Evolutionary conservation across 2,329 filamentous ascomycete species (phyloP).

Genomic region (Akanthomyces uredinophilus): DNA sequence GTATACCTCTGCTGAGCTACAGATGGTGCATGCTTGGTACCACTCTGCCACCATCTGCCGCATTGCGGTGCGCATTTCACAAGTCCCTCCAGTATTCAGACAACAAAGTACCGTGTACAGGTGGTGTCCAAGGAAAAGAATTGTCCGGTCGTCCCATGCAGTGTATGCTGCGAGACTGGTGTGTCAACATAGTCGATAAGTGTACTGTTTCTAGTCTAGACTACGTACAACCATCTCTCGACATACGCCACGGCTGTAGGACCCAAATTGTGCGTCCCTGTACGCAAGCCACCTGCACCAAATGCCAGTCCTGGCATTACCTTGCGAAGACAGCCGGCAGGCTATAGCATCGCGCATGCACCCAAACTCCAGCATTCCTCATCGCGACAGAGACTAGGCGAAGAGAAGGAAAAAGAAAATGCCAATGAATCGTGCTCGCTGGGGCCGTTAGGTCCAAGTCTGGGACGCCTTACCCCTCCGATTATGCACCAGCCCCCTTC

Average conservation of each 20-base stretch:
- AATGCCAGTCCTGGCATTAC: not conserved
- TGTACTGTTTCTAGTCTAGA: slow-evolving; percentile 7
- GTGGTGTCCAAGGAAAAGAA: not conserved
- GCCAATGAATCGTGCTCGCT: no score
- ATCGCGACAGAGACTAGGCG: not conserved
- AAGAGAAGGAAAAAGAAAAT: not conserved
- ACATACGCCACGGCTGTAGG: not conserved
- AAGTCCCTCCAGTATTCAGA: not conserved
- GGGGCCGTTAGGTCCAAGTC: not conserved
- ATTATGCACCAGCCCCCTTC: not conserved
- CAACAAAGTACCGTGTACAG: not conserved
- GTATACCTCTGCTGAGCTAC: not conserved
- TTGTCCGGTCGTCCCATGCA: not conserved
- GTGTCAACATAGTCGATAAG: not conserved
- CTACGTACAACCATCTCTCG: not conserved
- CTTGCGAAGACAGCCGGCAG: not conserved
- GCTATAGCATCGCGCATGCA: not conserved
- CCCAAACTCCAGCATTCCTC: not conserved
- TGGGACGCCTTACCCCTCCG: not conserved
- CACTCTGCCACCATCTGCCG: not conserved
- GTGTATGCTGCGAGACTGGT: not conserved
- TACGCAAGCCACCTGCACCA: slow-evolving; percentile 7
- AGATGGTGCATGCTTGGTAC: no score
- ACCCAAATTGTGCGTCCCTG: not conserved
- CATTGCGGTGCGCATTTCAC: not conserved